phyloP scores from a whole-genome alignment of 2,329 filamentous ascomycete species.

The Fusarium pseudoanthophilum region DNA sequence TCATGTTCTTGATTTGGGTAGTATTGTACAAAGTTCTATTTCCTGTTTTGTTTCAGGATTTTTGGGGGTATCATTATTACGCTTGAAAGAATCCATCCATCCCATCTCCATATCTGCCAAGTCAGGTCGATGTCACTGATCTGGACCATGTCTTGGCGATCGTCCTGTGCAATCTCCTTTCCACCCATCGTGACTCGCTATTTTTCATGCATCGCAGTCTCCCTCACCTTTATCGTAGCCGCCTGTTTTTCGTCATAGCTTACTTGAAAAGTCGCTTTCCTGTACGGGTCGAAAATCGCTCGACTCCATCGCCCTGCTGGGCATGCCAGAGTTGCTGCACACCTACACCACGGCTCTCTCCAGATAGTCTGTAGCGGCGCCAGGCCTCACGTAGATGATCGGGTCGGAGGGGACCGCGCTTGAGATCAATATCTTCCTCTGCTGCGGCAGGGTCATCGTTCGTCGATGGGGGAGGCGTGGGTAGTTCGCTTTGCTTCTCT shows the following conservation, averaged over 20 bases:
- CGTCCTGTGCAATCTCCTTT: background rate
- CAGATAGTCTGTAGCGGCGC: constrained; percentile 71
- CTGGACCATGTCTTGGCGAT: constrained; percentile 5
- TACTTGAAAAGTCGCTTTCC: constrained; percentile 65
- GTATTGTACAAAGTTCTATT: constrained; percentile 18
- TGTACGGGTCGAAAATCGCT: constrained; percentile 66
- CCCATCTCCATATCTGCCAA: background rate
- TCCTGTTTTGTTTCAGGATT: constrained; percentile 13
- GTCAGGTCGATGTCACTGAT: background rate
- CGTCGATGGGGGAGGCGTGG: constrained; percentile 54
- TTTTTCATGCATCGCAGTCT: background rate
- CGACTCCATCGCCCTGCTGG: constrained; percentile 68
- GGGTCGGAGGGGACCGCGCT: constrained; percentile 71
- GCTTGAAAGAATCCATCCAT: constrained; percentile 30
- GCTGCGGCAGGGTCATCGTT: constrained; percentile 47
- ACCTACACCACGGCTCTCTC: constrained; percentile 72
- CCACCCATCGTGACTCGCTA: background rate
- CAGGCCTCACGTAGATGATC: constrained; percentile 81
- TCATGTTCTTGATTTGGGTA: background rate
- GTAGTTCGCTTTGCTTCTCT: constrained; percentile 67
- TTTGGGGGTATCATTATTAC: constrained; percentile 35
- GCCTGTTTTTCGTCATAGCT: constrained; percentile 21
- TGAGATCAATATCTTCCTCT: constrained; percentile 42
- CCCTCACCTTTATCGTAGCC: background rate
- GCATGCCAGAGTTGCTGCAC: constrained; percentile 70